phyloP scores from a whole-genome alignment of 2,329 filamentous ascomycete species.

The Fusarium avenaceum region DNA sequence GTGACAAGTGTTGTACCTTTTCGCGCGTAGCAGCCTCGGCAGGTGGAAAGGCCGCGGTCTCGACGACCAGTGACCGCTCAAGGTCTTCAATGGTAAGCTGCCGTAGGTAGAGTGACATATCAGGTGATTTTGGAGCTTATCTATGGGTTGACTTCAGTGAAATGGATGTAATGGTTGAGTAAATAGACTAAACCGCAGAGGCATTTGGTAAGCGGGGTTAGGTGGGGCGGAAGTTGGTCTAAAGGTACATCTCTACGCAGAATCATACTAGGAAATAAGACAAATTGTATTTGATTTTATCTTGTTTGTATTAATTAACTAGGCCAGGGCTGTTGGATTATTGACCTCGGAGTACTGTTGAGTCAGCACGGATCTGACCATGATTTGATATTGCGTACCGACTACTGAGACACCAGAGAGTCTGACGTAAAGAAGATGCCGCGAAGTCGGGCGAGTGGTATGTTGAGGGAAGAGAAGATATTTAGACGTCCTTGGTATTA shows the following conservation, averaged over 20 bases:
- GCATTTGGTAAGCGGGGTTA: not conserved
- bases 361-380: not conserved
- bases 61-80: conserved; percentile 43
- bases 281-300: too few species aligned
- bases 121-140: not conserved
- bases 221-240: not conserved
- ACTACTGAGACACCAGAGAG: not conserved
- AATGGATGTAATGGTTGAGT: too few species aligned
- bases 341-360: not conserved
- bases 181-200: not conserved
- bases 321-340: too few species aligned
- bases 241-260: not conserved
- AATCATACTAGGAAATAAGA: too few species aligned
- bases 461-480: not conserved
- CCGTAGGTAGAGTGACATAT: conserved; percentile 47
- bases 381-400: not conserved
- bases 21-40: conserved; percentile 49
- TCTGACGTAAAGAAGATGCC: not conserved
- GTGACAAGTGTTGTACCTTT: conserved; percentile 35
- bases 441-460: not conserved
- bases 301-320: too few species aligned
- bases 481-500: not conserved
- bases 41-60: conserved; percentile 50
- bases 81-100: conserved; percentile 44
- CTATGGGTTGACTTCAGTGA: not conserved